A percentile compares a stretch with the other conserved stretches of the same genome.
Evolutionary conservation across 2,329 filamentous ascomycete genomes (phyloP).

Genomic region (Talaromyces sp.): DNA sequence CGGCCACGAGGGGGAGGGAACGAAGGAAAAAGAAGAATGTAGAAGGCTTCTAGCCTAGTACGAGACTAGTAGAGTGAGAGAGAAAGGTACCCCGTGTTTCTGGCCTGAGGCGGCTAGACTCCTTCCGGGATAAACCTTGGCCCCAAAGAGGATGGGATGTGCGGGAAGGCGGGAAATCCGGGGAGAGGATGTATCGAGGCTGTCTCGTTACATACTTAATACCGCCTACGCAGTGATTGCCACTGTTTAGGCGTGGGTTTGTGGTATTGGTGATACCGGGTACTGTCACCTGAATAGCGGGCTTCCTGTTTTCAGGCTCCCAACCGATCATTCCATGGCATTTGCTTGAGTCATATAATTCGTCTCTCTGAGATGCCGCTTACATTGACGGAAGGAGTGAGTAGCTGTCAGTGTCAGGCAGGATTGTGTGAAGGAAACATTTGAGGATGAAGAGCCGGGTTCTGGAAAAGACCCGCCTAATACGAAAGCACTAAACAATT

Average conservation of each 20-base stretch:
- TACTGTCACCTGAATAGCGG: neutral
- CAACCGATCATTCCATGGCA: neutral
- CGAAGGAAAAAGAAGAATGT: neutral
- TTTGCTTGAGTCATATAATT: neutral
- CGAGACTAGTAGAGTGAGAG: neutral
- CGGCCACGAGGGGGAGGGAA: neutral
- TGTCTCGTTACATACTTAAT: neutral
- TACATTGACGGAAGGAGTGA: neutral
- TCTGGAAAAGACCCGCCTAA: neutral
- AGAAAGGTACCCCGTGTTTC: neutral
- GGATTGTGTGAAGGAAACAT: neutral
- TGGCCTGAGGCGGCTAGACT: neutral
- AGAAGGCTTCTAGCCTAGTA: neutral
- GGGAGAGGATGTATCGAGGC: neutral
- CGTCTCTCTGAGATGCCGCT: neutral
- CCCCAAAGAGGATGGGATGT: neutral
- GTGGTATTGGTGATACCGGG: neutral
- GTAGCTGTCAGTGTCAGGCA: neutral
- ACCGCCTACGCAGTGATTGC: neutral
- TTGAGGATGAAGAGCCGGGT: neutral
- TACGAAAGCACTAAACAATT: neutral
- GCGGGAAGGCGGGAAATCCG: neutral
- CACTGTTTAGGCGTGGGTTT: neutral
- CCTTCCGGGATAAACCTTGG: neutral
- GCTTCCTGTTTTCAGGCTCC: neutral